Base-by-base conservation (phyloP, 805 yeast species). In the Millerago galiae region DNA sequence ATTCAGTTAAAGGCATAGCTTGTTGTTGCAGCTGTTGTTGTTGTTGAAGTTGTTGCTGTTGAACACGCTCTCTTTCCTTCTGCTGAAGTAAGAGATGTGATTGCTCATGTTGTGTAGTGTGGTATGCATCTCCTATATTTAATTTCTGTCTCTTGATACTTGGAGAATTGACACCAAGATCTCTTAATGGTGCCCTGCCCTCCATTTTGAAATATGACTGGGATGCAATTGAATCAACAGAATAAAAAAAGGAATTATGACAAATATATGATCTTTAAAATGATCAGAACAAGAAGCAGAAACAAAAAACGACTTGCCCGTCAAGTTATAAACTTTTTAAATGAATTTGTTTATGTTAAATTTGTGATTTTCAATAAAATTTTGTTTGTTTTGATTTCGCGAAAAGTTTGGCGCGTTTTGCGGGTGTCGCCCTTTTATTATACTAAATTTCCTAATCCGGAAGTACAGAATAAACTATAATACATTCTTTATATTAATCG, bases 1-100 rank as follows among this genome's bases (percentile, higher is more conserved):
- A 79, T 47, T 68, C 69, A 40, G 60, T 62, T 38, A 79, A 56
- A 42, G 55, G 50, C 11, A 49, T 47, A 1, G 43, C 44, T 15
- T 37, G 44, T 8, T 46, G 44, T n/a, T 30, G 38, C 33, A 34
- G 46, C 14, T 37, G 43, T 24, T 35, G 38, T 21, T 18, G 42
- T 31, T 33, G 38, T 5, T 27, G 25, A 21, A 21, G 24, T 6
- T 16, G 43, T 14, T 33, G 43, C 33, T 45, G 43, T 13, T 35
- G 32, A 14, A 35, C 29, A 32, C 27, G 11, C 17, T 32, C 32
- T 15, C 34, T 21, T 21, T 37, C 40, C 17, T 25, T 35, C 12
- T 25, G 37, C n/a, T 15, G 21, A 2, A 17, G 35, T 12, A 14
- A 14, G 10, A 18, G 12, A n/a, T 24, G 40, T 13, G 31, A 15